These are phyloP conservation scores for Curvularia hawaiiensis DNA, from an alignment of 2,329 filamentous ascomycete species.

Conservation along the genomic window DNA sequence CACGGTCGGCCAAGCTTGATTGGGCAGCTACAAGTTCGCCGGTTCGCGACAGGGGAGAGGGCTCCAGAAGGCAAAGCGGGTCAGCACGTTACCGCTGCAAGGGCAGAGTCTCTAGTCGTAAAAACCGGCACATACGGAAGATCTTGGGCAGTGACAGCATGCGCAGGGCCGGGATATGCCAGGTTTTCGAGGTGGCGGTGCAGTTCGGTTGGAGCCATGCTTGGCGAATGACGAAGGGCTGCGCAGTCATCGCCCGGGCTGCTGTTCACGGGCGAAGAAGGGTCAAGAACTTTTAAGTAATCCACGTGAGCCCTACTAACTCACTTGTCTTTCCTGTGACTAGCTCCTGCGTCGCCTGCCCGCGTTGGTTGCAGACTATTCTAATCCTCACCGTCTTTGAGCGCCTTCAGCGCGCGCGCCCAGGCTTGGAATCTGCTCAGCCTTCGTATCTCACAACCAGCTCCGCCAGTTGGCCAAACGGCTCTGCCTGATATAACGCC, in stretches of 20 bases:
- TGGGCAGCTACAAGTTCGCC: conserved; percentile 19
- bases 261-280: conserved; percentile 11
- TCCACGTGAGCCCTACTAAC: conserved; percentile 11
- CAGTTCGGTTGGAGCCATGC: conserved; percentile 11
- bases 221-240: conserved; percentile 18
- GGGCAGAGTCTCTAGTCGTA: conserved; percentile 26
- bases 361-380: not conserved
- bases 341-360: conserved; percentile 9
- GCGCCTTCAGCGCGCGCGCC: conserved; percentile 34
- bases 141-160: conserved; percentile 17
- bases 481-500: conserved; percentile 19
- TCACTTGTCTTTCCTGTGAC: conserved; percentile 14
- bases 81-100: conserved; percentile 40
- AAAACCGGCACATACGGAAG: conserved; percentile 20
- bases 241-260: conserved; percentile 11
- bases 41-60: conserved; percentile 5
- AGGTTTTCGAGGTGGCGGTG: conserved; percentile 20
- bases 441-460: conserved; percentile 17
- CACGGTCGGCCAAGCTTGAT: conserved; percentile 17
- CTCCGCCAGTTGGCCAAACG: conserved; percentile 17
- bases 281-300: conserved; percentile 15
- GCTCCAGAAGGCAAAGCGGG: conserved; percentile 40
- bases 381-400: conserved; percentile 19
- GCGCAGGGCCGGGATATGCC: conserved; percentile 10
- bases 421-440: conserved; percentile 27